Evolutionary conservation across 192 early-diverging fungal species (phyloP), one percentile per base, ranked within the genome.

Genomic region (Fimicolochytrium jonesii): DNA sequence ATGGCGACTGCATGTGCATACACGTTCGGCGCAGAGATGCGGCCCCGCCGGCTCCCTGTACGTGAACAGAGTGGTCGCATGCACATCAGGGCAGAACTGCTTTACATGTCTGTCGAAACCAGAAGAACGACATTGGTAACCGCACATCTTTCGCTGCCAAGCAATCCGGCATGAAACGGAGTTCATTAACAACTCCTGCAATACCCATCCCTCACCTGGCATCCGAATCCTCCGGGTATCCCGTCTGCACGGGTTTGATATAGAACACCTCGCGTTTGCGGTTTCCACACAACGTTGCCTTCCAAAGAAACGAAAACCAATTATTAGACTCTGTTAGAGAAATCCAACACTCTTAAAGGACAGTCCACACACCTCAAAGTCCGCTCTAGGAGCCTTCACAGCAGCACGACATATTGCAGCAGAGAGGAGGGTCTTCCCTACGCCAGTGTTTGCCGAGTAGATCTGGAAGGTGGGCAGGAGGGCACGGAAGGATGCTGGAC

Each of bases 161-260:
- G 41, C 41, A 42, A 42, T n/a, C 15, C 15, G 0, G 41, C 1
- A 42, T 42, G 41, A 42, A 42, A 42, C 15, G 15, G 41, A 1
- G 41, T n/a, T 15, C 1, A 20, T n/a, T n/a, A n/a, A n/a, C 34
- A 17, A 29, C 29, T 33, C 7, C 42, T 39, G 25, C 9, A 58
- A 10, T 15, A 18, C 56, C 17, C 3, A 3, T 31, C n/a, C 34
- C 57, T 15, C 61, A 82, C 77, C 82, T 77, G 36, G 82, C 80
- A 72, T 92, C 90, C 35, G 81, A 82, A 69, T 91, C 89, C 5
- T 68, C 69, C 6, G 90, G 89, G 70, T 79, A 92, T 0, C 89
- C 90, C 9, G 90, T 92, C 71, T 92, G 90, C 2, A 92, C 80
- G 0, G 90, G 90, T 47, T 92, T 92, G 26, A 91, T 32, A 65